Evolutionary conservation across 768 basidiomycete genomes (phyloP).

Genomic region (Tulasnella sp.): DNA sequence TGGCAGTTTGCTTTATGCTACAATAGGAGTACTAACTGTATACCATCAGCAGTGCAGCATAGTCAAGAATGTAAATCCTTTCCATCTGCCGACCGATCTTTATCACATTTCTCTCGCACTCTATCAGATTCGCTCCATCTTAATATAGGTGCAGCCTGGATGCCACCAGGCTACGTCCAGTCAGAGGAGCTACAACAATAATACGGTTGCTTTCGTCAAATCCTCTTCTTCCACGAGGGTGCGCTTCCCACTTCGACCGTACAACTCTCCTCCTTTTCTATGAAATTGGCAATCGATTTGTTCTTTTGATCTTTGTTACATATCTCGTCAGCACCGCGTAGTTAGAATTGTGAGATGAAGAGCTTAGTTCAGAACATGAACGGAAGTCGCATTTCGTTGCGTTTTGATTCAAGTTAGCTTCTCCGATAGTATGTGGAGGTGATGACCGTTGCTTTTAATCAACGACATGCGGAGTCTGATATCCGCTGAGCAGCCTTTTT

Average conservation of each 20-base stretch:
- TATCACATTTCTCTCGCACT: neutral
- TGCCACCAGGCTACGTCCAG: neutral
- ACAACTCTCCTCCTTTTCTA: neutral
- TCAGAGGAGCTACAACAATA: neutral
- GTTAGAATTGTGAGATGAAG: too few relatives aligned
- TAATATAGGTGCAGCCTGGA: constrained; percentile 1
- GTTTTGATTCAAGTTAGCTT: neutral
- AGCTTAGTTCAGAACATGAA: too few relatives aligned
- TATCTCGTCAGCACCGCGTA: too few relatives aligned
- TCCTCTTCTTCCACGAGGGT: neutral
- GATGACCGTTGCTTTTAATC: too few relatives aligned
- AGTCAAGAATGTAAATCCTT: too few relatives aligned
- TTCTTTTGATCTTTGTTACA: too few relatives aligned
- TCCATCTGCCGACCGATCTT: too few relatives aligned
- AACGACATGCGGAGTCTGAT: constrained; percentile 6
- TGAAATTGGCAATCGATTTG: neutral
- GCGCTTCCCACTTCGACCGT: neutral
- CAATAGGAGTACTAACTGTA: too few relatives aligned
- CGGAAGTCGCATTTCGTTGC: too few relatives aligned
- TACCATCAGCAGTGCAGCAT: too few relatives aligned
- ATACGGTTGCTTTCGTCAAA: neutral
- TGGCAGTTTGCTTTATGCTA: too few relatives aligned
- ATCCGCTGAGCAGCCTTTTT: constrained; percentile 1
- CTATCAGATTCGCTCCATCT: neutral
- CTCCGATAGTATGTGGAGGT: too few relatives aligned